Base-by-base conservation (phyloP, 2,329 filamentous ascomycete species). In the Penicillium sp. region DNA sequence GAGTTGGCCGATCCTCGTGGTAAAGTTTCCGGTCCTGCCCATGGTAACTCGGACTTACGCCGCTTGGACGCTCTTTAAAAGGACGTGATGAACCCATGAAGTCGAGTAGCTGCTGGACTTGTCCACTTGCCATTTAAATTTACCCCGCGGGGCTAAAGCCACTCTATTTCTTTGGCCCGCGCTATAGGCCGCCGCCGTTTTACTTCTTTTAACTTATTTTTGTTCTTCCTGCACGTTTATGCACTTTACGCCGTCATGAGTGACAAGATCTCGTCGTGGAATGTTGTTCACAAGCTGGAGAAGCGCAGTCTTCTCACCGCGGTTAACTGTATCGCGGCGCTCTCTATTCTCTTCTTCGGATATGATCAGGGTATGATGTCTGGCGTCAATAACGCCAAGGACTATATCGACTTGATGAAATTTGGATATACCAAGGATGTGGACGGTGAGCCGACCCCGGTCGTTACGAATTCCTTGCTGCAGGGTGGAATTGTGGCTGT, bases 291-390 rank as follows among this genome's bases (percentile, higher is more conserved):
- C 61, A 71, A 69, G 52, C 64, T 79, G 4, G 70, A 81, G 68
- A 82, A 82, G 69, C 65, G 70, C 14, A 64, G 67, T 34, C 72
- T 84, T 49, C 74, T 84, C 45, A 73, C 81, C 46, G 77, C 77
- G 29, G 78, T 86, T 65, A 85, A 85, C 62, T 76, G 74, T 39
- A 70, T 85, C 11, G 82, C 82, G 1, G 81, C 74, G 1, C 64
- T 86, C 11, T 84, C 80, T 11, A 86, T 85, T 52, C 81, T 85
- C 64, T 85, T 86, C 72, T 85, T 85, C 56, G 82, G 73, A 41
- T 74, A 83, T 76, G 80, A 74, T 40, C 71, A 74, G 49, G 70
- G 72, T 26, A 72, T 77, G 68, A 77, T 77, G 74, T 78, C 78
- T 14, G 83, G 83, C 46, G 82, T 86, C 10, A 86, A 86, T 65